Evolutionary conservation across 148 eudicot genomes (phyloP).

Genomic region (Vaccinium vitisidaea): DNA sequence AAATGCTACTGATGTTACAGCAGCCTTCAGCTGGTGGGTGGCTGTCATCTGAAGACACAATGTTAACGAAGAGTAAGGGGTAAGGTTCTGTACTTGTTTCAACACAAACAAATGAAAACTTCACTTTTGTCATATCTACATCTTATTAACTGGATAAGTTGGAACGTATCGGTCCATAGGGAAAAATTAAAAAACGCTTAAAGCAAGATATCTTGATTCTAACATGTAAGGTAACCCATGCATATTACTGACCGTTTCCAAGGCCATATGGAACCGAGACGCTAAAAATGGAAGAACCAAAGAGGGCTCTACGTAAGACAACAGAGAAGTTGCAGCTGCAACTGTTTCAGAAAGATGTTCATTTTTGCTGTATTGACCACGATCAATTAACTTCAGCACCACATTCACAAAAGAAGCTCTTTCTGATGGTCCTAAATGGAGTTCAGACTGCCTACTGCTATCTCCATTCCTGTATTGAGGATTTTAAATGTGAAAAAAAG

Average conservation of each 20-base stretch:
- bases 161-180: background rate
- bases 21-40: slow-evolving; percentile 96
- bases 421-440: slow-evolving; percentile 60
- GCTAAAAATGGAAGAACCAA: slow-evolving; percentile 90
- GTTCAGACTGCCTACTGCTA: slow-evolving; percentile 36
- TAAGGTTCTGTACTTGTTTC: background rate
- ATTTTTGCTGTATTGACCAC: slow-evolving; percentile 97
- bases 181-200: background rate
- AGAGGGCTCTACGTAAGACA: slow-evolving; percentile 91
- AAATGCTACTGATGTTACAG: slow-evolving; percentile 85
- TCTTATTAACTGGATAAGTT: background rate
- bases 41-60: slow-evolving; percentile 78
- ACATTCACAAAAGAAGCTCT: slow-evolving; percentile 67
- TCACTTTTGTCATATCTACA: background rate
- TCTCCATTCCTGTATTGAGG: slow-evolving; percentile 48
- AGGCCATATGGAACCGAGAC: slow-evolving; percentile 90
- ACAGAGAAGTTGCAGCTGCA: slow-evolving; percentile 82
- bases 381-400: slow-evolving; percentile 83
- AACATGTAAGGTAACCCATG: background rate
- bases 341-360: slow-evolving; percentile 91
- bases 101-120: background rate
- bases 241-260: slow-evolving; percentile 81
- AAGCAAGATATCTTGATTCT: slow-evolving; percentile 2
- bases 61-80: background rate
- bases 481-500: background rate